Conservation (phyloP, 768 basidiomycete species). For the Pulveroboletus sp. region DNA sequence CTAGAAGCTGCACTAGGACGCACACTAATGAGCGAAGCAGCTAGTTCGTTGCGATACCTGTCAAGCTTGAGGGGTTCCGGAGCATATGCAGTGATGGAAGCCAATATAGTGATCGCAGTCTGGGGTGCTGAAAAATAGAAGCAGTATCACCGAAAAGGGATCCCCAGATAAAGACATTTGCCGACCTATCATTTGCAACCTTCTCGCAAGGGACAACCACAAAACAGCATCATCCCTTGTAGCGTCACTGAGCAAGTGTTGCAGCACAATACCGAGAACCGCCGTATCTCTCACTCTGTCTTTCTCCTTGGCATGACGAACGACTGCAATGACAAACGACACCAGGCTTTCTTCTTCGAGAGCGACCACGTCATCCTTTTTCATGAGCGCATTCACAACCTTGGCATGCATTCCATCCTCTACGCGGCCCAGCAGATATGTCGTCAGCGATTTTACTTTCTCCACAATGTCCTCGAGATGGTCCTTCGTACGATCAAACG, state of each 20-base stretch:
- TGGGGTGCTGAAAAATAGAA: slow-evolving; percentile 51
- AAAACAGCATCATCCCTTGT: slow-evolving; percentile 63
- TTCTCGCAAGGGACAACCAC: slow-evolving; percentile 72
- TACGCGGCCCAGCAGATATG: slow-evolving; percentile 55
- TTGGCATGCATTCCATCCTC: slow-evolving; percentile 47
- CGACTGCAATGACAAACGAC: slow-evolving; percentile 32
- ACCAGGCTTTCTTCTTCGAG: slow-evolving; percentile 19
- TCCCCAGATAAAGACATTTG: neutral
- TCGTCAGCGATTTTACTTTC: slow-evolving; percentile 48
- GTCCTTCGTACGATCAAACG: slow-evolving; percentile 7
- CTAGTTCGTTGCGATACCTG: slow-evolving; percentile 85
- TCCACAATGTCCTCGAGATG: slow-evolving; percentile 36
- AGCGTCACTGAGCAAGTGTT: slow-evolving; percentile 53
- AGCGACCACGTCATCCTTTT: slow-evolving; percentile 20
- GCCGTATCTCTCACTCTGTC: slow-evolving; percentile 55
- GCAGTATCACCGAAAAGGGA: neutral
- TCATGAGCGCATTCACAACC: slow-evolving; percentile 35
- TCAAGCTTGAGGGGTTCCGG: slow-evolving; percentile 70
- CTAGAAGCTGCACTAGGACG: slow-evolving; percentile 56
- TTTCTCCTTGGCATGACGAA: slow-evolving; percentile 26
- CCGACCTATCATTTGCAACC: slow-evolving; percentile 58
- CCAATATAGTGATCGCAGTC: slow-evolving; percentile 61
- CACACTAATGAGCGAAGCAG: slow-evolving; percentile 71
- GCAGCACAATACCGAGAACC: slow-evolving; percentile 56
- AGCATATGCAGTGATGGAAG: slow-evolving; percentile 54